Evolutionary conservation across 352 stramenopile species (phyloP), one percentile per base, ranked within the genome.

Genomic region (Globisporangium paddicum): DNA sequence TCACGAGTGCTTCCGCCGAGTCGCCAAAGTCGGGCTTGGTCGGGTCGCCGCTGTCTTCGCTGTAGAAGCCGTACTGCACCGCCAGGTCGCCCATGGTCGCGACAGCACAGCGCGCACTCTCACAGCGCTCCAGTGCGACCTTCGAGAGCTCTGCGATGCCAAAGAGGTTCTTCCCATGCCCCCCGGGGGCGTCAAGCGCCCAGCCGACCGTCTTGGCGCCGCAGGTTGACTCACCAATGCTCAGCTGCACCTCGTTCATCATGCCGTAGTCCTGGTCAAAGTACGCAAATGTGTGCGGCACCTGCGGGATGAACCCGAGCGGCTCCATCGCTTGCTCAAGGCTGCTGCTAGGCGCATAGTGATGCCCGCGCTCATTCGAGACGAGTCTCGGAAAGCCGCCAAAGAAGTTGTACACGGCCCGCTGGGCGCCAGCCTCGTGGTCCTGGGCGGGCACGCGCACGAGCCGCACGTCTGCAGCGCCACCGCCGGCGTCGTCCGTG

Each of bases 171-270:
- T 88, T 82, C 47, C 86, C 86, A 30, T 80, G 62, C 0, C 67
- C 55, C 1, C 53, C 53, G 14, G 46, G 26, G 14, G 74, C 42
- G 51, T 80, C 66, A 3, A 47, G 65, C 2, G 75, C 56, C 75
- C 75, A 85, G 63, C 81, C 68, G 21, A 86, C 63, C 51, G 73
- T 85, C 11, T 78, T 72, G 10, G 77, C 82, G 14, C 73, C 73
- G 44, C 82, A 96, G 28, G 88, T 97, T 30, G 72, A 91, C 73
- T 97, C 90, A 26, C 80, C 87, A 47, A 97, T 96, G 28, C 68
- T 89, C 23, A 96, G 67, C 64, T 93, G 73, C 38, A 89, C 68
- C 67, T 97, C 90, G 69, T 97, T 97, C 50, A 96, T 90, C 67
- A 95, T 86, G 45, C 79, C 87, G 59, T 97, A 85, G 64, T 85